Evolutionary conservation across 352 stramenopile species (phyloP), one percentile per base, ranked within the genome.

Genomic region (Achlya hypogyna): DNA sequence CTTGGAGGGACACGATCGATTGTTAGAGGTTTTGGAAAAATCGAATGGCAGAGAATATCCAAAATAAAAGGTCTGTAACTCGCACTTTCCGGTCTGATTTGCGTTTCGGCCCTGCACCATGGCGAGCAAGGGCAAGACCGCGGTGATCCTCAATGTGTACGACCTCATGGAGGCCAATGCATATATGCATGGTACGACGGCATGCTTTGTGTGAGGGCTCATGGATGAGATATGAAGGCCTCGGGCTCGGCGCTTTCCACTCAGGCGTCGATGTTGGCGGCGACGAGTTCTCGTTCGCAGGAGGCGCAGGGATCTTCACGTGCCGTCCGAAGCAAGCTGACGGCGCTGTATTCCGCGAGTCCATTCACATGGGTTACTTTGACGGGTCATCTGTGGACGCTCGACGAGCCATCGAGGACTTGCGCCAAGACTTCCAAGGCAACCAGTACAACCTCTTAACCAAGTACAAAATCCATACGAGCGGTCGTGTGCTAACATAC

Each of bases 251-350:
- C 18, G 73, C 97, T 25, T 95, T 93, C 77, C 91, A 98, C 77
- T 95, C 81, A 49, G 93, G 93, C 71, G 75, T 98, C 34, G 91
- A 98, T 73, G 90, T 98, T 56, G 81, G 74, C 23, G 91, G 91
- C 22, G 78, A 86, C 42, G 93, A 98, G 74, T 98, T 95, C 69
- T 96, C 84, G 40, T 98, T 95, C 75, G 93, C 89, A 9, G 92
- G 79, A 68, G 90, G 91, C 45, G 88, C 81, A 9, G 93, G 93
- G 42, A 81, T 98, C 47, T 97, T 97, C 75, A 81, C 93, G 9
- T 85, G 75, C 1, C 76, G 58, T 10, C 82, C 91, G 10, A 77
- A 74, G 54, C 74, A 92, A 62, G 86, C 75, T 16, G 74, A 65
- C 89, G 87, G 87, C 25, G 93, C 93, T 32, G 81, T 74, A 40